These are phyloP conservation scores for Boletus sp. DNA, from an alignment of 1,284 basidiomycete genomes.

Conservation along the genomic window DNA sequence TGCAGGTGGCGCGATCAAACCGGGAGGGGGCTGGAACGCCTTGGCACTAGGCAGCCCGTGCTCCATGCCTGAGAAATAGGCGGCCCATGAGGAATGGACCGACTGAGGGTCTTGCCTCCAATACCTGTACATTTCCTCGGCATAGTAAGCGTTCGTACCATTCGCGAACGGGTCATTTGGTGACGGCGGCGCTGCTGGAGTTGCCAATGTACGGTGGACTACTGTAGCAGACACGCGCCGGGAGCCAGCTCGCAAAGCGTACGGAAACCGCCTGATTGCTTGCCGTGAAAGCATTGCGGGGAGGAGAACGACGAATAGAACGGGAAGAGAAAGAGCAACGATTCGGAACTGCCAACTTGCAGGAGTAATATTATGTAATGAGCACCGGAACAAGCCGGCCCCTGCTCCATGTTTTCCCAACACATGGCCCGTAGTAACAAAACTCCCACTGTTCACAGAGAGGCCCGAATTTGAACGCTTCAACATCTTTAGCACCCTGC, in stretches of 20 bases:
- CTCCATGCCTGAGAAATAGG: conserved; percentile 93
- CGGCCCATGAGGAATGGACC: conserved; percentile 93
- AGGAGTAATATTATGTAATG: conserved; percentile 21
- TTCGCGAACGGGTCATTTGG: conserved; percentile 82
- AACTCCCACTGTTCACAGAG: no score
- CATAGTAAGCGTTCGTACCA: conserved; percentile 92
- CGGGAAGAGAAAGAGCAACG: neutral
- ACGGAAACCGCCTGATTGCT: conserved; percentile 30
- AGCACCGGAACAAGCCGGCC: conserved; percentile 17
- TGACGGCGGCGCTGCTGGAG: conserved; percentile 53
- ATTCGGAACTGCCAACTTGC: conserved; percentile 1
- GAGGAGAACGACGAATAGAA: neutral
- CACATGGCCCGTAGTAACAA: no score
- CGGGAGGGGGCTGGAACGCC: conserved; percentile 85
- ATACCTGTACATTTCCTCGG: conserved; percentile 91
- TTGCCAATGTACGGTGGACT: conserved; percentile 40
- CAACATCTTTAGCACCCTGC: neutral
- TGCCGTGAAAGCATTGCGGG: conserved; percentile 31
- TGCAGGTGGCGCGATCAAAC: conserved; percentile 61
- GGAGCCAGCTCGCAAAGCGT: conserved; percentile 18
- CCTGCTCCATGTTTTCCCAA: no score
- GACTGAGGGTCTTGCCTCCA: conserved; percentile 90
- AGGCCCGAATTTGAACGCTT: conserved; percentile 4
- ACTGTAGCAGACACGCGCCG: conserved; percentile 14
- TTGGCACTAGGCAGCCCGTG: conserved; percentile 80